phyloP scores from a whole-genome alignment of 2,329 filamentous ascomycete genomes.

The Paraconiothyrium brasiliense region DNA sequence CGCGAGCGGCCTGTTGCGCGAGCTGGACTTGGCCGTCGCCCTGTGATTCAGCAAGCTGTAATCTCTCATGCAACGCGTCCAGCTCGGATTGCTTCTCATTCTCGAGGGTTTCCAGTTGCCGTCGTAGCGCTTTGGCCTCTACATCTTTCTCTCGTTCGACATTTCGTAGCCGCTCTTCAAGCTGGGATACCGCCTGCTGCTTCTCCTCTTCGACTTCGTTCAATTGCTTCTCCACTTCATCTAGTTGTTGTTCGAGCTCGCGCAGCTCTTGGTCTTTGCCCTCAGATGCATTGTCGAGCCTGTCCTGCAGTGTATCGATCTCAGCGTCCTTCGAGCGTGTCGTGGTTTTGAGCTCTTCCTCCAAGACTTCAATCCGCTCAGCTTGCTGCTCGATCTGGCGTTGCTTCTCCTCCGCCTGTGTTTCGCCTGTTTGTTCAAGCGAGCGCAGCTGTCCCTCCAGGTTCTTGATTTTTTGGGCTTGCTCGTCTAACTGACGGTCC shows the following conservation, averaged over 20 bases:
- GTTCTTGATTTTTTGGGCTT: slow-evolving; percentile 45
- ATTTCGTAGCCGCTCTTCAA: slow-evolving; percentile 44
- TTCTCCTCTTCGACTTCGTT: slow-evolving; percentile 38
- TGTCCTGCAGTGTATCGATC: slow-evolving; percentile 52
- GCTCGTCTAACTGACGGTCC: slow-evolving; percentile 38
- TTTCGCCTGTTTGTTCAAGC: slow-evolving; percentile 21
- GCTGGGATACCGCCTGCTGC: slow-evolving; percentile 37
- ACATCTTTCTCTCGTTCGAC: slow-evolving; percentile 49
- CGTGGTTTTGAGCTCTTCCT: slow-evolving; percentile 30
- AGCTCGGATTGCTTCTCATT: slow-evolving; percentile 52
- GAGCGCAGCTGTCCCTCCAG: slow-evolving; percentile 42
- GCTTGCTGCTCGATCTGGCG: slow-evolving; percentile 22
- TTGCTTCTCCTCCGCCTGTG: slow-evolving; percentile 31
- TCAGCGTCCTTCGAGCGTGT: slow-evolving; percentile 52
- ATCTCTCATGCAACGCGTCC: slow-evolving; percentile 51
- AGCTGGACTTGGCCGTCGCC: slow-evolving; percentile 53
- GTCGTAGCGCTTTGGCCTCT: slow-evolving; percentile 47
- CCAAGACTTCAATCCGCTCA: slow-evolving; percentile 36
- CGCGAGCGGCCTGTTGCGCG: slow-evolving; percentile 51
- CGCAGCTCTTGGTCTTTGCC: slow-evolving; percentile 61
- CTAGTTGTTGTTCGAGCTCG: slow-evolving; percentile 52
- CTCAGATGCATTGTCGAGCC: slow-evolving; percentile 51
- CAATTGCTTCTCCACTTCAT: slow-evolving; percentile 45
- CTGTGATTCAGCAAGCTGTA: slow-evolving; percentile 52
- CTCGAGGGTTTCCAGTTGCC: slow-evolving; percentile 42